These are phyloP conservation scores for Carpinus fangiana DNA, from an alignment of 306 rosid genomes.

Conservation along the genomic window DNA sequence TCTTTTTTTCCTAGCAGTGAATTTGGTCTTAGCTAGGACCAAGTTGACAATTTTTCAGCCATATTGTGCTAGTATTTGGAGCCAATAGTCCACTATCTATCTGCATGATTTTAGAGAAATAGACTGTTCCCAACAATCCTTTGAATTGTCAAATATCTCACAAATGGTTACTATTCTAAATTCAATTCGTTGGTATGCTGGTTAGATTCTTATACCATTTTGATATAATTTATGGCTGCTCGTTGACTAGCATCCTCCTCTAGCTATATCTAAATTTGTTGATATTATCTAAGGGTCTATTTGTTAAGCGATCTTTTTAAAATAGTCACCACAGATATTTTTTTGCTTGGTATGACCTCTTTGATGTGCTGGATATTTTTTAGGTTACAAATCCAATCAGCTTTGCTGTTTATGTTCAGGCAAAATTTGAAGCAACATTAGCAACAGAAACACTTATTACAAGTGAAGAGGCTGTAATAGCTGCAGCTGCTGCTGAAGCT, in stretches of 20 bases:
- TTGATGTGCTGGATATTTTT: not conserved
- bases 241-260: not conserved
- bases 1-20: not conserved
- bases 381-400: conserved; percentile 18
- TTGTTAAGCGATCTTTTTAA: not conserved
- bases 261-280: not conserved
- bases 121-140: conserved; percentile 3
- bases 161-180: not conserved
- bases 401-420: conserved; percentile 45
- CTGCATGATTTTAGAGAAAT: conserved; percentile 6
- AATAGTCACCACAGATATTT: not conserved
- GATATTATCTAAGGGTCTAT: not conserved
- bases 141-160: conserved; percentile 2
- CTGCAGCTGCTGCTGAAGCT: conserved; percentile 93
- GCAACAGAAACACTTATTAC: conserved; percentile 70
- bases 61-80: not conserved
- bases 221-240: not conserved
- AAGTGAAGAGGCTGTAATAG: conserved; percentile 80
- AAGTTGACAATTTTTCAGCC: conserved; percentile 7
- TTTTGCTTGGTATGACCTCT: not conserved
- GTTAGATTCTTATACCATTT: not conserved
- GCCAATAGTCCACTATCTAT: conserved; percentile 4
- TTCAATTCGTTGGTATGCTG: conserved; percentile 7
- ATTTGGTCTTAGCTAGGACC: conserved; percentile 8
- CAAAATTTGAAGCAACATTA: conserved; percentile 54